These are phyloP conservation scores for Pseudonitzschia multiseries DNA, from an alignment of 108 stramenopile species.

Conservation along the genomic window DNA sequence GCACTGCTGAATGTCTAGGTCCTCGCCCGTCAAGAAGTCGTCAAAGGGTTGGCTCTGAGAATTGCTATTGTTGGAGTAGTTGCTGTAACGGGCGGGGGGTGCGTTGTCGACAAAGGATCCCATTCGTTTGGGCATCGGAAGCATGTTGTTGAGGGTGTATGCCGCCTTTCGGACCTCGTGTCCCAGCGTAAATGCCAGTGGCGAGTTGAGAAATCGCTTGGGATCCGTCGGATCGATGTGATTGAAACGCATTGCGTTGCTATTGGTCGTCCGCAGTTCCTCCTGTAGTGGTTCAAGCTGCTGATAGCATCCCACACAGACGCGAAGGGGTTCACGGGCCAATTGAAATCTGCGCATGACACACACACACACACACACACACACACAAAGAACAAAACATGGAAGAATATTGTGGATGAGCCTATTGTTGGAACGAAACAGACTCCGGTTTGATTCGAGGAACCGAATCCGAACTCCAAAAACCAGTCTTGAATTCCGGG, in stretches of 20 bases:
- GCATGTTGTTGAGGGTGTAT: constrained; percentile 81
- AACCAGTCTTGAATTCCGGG: no score
- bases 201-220: constrained; percentile 66
- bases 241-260: constrained; percentile 85
- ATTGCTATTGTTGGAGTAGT: neutral
- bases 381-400: neutral
- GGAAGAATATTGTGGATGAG: neutral
- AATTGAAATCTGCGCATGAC: constrained; percentile 8
- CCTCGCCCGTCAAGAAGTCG: constrained; percentile 27
- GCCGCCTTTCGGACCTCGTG: constrained; percentile 90
- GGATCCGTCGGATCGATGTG: constrained; percentile 76
- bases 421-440: neutral
- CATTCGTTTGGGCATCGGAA: constrained; percentile 61
- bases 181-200: constrained; percentile 86
- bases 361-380: neutral
- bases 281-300: constrained; percentile 66
- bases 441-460: neutral
- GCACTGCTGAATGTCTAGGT: constrained; percentile 38
- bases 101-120: constrained; percentile 29
- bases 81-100: neutral
- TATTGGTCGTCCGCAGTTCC: constrained; percentile 62
- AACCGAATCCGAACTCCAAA: no score
- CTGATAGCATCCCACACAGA: constrained; percentile 56
- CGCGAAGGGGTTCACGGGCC: constrained; percentile 45
- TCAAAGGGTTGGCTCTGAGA: neutral